Base-by-base conservation (phyloP, 176 grass and related monocot genomes). In the Phoenix roebelenii region DNA sequence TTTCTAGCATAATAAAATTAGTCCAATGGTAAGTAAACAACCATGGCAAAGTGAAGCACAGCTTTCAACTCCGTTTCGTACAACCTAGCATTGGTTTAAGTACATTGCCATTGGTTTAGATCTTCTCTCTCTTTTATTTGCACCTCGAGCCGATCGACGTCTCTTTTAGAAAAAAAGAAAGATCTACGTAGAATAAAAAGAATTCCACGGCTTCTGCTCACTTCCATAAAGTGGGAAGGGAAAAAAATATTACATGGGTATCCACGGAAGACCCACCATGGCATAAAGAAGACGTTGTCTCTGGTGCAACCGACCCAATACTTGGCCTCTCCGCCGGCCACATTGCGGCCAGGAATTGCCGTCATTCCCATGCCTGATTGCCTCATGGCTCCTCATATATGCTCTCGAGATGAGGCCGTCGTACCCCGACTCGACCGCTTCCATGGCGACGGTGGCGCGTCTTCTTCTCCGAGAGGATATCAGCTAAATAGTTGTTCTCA, bases 71-170 rank as follows among this genome's bases (percentile, higher is more conserved):
- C 10, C 10, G 12, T 14, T 44, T 44, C 12, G 28, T 44, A 44
- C 35, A 12, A 44, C 35, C 0, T 44, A 44, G 10, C 35, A 12
- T 44, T 44, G 10, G 2, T 44, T 44, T 0, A 44, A 44, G 29
- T 32, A 7, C 5, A 7, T 25, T 1, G 3, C 24, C 20, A 20
- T 20, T 20, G 20, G 20, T 44, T 59, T 35, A 48, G 49, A 50
- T 58, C 49, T 10, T 10, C 79, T 25, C 56, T 61, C 50, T 59
- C 62, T 74, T 63, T 84, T 78, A 70, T 25, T 65, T 64, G 3
- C 72, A 32, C 72, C 72, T 76, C 63, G 58, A 30, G 49, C 63
- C 63, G 72, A 64, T 74, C 59, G 22, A 75, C 57, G 0, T 20
- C 51, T 23, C 52, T 55, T 50, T 70, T 70, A 18, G 68, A 9